phyloP scores from a whole-genome alignment of 2,329 filamentous ascomycete species.

The Cladobotryum mycophilum region DNA sequence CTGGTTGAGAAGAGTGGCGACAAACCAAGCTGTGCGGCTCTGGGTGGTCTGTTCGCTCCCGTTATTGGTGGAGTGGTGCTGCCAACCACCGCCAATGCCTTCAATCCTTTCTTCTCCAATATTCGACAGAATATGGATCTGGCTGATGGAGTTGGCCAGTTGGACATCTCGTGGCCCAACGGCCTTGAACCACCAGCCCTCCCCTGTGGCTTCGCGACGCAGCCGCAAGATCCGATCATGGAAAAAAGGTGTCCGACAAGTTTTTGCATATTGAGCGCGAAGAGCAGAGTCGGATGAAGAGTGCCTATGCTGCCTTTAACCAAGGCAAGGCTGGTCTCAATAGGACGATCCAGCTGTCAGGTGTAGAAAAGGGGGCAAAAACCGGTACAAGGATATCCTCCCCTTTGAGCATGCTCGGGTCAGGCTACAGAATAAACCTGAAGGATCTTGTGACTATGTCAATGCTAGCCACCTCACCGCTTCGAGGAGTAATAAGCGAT shows the following conservation, averaged over 20 bases:
- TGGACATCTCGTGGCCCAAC: conserved; percentile 46
- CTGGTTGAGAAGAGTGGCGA: conserved; percentile 27
- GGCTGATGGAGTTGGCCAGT: conserved; percentile 84
- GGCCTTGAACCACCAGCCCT: conserved; percentile 47
- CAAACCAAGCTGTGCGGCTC: conserved; percentile 42
- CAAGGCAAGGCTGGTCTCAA: conserved; percentile 25
- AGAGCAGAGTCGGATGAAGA: conserved; percentile 89
- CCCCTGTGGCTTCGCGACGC: conserved; percentile 74
- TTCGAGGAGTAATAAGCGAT: conserved; percentile 77
- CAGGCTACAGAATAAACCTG: conserved; percentile 60
- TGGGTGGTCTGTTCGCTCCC: conserved; percentile 46
- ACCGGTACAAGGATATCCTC: conserved; percentile 95
- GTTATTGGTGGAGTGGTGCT: conserved; percentile 88
- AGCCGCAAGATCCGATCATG: conserved; percentile 60
- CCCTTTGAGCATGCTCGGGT: conserved; percentile 93
- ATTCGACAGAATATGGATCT: conserved; percentile 97
- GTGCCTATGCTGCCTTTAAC: conserved; percentile 54
- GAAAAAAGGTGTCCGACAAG: conserved; percentile 72
- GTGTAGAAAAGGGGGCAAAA: conserved; percentile 91
- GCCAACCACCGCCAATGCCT: conserved; percentile 59
- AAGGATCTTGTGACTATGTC: conserved; percentile 81
- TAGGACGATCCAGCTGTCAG: conserved; percentile 65
- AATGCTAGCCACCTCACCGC: conserved; percentile 86
- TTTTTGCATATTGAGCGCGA: conserved; percentile 79
- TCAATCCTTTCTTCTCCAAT: conserved; percentile 90